phyloP scores from a whole-genome alignment of 2,329 filamentous ascomycete species.

The Calonectria pseudoreteaudii region DNA sequence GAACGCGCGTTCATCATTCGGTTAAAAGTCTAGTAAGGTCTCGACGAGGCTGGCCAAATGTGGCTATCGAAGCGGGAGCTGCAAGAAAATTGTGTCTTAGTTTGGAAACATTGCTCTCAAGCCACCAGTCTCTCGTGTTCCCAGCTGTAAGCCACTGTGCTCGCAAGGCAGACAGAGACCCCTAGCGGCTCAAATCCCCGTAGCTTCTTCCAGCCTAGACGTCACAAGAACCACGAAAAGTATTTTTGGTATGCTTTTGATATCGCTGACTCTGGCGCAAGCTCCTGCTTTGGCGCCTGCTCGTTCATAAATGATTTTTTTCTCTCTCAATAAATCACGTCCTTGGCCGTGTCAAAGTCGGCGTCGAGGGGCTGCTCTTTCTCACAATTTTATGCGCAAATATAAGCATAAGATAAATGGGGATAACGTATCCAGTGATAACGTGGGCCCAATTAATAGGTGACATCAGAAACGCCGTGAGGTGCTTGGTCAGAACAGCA shows the following conservation, averaged over 20 bases:
- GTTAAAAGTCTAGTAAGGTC: background rate
- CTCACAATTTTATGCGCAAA: conserved; percentile 73
- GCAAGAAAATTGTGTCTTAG: background rate
- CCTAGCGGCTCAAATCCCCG: background rate
- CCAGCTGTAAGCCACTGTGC: background rate
- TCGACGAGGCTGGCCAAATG: background rate
- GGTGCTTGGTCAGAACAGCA: conserved; percentile 87
- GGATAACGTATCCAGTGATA: conserved; percentile 82
- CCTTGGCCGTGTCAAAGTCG: conserved; percentile 80
- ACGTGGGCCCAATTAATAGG: conserved; percentile 73
- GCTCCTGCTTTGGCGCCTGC: conserved; percentile 5
- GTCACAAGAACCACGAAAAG: conserved; percentile 5
- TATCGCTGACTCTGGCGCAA: background rate
- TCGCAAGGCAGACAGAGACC: background rate
- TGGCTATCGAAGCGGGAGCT: background rate
- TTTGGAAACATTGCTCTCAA: background rate
- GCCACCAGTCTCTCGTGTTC: background rate
- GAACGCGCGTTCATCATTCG: background rate
- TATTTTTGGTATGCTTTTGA: background rate
- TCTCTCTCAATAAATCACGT: conserved; percentile 79
- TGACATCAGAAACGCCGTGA: conserved; percentile 72
- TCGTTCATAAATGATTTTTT: conserved; percentile 72
- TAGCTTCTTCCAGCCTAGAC: background rate
- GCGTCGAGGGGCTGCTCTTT: conserved; percentile 66
- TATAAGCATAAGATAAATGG: conserved; percentile 77